Evolutionary conservation across 2,329 filamentous ascomycete species (phyloP), one percentile per base, ranked within the genome.

Genomic region (Fusarium sp.): DNA sequence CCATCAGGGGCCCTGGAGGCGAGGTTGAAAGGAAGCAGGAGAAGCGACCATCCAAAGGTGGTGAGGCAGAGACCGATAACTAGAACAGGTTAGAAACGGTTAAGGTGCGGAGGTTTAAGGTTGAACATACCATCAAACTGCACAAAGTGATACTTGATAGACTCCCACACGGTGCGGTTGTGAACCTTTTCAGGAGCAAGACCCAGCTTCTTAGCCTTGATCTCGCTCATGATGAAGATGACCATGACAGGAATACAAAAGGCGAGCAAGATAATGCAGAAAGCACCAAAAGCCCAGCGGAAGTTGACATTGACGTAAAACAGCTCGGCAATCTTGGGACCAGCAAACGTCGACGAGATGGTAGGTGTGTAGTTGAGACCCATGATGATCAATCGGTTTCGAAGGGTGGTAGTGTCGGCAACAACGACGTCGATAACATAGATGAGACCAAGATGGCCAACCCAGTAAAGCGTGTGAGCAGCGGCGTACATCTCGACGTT

Each of bases 401-500:
- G 74, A 10, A 87, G 80, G 37, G 80, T 82, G 4, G 81, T 86
- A 68, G 82, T 86, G 62, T 87, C 85, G 60, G 85, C 82, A 6
- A 86, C 76, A 47, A 86, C 82, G 71, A 87, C 81, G 40, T 80
- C 74, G 68, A 86, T 79, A 57, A 85, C 78, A 72, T 85, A 86
- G 6, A 78, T 72, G 6, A 86, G 73, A 6, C 83, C 84, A 5
- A 82, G 76, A 66, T 84, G 81, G 20, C 92, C 92, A 47, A 91
- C 87, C 79, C 88, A 90, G 79, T 91, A 92, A 67, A 93, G 88
- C 2, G 91, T 88, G 73, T 91, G 85, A 30, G 88, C 90, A 5
- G 89, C 90, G 60, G 87, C 87, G 79, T 90, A 92, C 9, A 87
- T 88, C 70, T 87, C 83, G 30, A 92, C 84, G 69, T 87, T 87